Percentiles rank a stretch among this genome's conserved stretches.
phyloP scores from a whole-genome alignment of 2,329 filamentous ascomycete genomes.

The Penicillium sp. region DNA sequence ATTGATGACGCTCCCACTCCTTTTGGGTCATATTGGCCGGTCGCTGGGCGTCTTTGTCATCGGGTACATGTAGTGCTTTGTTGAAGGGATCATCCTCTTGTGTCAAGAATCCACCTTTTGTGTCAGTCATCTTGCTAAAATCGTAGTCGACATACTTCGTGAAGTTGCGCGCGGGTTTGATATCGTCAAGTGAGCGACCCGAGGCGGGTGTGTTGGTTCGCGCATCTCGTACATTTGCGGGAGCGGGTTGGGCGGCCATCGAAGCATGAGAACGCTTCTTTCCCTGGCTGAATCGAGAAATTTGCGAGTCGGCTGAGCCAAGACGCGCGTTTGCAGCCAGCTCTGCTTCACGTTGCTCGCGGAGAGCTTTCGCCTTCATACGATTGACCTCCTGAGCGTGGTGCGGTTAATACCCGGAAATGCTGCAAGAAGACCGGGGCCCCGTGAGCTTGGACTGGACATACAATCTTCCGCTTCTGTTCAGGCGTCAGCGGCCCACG shows the following conservation, averaged over 20 bases:
- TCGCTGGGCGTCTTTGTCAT: constrained; percentile 54
- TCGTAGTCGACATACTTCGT: constrained; percentile 96
- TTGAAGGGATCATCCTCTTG: constrained; percentile 87
- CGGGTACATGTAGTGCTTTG: constrained; percentile 59
- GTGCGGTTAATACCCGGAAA: neutral
- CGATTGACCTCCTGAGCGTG: constrained; percentile 71
- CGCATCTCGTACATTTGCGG: constrained; percentile 64
- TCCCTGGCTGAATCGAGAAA: constrained; percentile 48
- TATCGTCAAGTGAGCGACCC: constrained; percentile 41
- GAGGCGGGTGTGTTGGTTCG: constrained; percentile 39
- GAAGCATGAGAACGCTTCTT: constrained; percentile 67
- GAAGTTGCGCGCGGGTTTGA: constrained; percentile 79
- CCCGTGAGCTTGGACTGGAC: constrained; percentile 3
- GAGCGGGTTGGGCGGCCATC: constrained; percentile 50
- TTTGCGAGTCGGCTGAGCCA: constrained; percentile 25
- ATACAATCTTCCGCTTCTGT: constrained; percentile 53
- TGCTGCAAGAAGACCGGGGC: too few species aligned
- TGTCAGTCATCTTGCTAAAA: constrained; percentile 96
- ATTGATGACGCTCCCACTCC: constrained; percentile 83
- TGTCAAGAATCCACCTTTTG: constrained; percentile 91
- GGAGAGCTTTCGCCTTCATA: constrained; percentile 79
- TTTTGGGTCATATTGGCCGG: constrained; percentile 82
- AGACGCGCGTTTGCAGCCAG: constrained; percentile 37
- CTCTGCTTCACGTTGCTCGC: constrained; percentile 65
- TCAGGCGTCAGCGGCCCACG: constrained; percentile 53